phyloP scores from a whole-genome alignment of 2,329 filamentous ascomycete species.

The Hirsutella thompsonii region DNA sequence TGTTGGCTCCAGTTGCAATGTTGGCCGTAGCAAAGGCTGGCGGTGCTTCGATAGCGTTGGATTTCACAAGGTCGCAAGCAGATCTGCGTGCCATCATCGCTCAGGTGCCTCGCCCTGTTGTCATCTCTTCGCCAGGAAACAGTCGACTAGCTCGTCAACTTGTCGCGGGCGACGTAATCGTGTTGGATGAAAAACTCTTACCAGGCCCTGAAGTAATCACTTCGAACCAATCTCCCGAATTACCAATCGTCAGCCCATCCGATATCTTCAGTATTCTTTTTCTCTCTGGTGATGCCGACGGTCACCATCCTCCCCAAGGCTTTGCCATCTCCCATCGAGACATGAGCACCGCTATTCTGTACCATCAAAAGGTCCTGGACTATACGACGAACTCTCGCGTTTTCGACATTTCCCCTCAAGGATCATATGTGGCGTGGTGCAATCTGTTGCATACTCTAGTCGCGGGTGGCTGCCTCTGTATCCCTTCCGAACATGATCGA shows the following conservation, averaged over 20 bases:
- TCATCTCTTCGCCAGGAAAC: neutral
- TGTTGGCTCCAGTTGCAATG: slow-evolving; percentile 11
- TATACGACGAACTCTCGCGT: neutral
- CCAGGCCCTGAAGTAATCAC: neutral
- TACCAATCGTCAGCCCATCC: slow-evolving; percentile 2
- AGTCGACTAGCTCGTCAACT: neutral
- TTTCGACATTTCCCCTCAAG: neutral
- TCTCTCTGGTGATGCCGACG: neutral
- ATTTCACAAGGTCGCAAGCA: slow-evolving; percentile 1
- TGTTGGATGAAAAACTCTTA: neutral
- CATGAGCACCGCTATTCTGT: slow-evolving; percentile 2
- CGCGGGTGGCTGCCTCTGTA: slow-evolving; percentile 2
- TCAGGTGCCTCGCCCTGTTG: neutral
- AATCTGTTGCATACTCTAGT: slow-evolving; percentile 2
- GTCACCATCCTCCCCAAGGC: neutral
- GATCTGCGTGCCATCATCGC: neutral
- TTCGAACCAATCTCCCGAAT: neutral
- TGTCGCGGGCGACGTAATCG: neutral
- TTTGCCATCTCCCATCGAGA: slow-evolving; percentile 1
- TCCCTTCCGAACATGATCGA: neutral
- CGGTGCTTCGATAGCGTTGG: slow-evolving; percentile 9
- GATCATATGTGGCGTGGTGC: slow-evolving; percentile 3
- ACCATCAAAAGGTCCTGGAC: slow-evolving; percentile 1
- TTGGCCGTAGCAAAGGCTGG: slow-evolving; percentile 13
- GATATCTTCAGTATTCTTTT: slow-evolving; percentile 1